Evolutionary conservation across 345 rosid genomes (phyloP).

Genomic region (Eucalyptus pauciflora): DNA sequence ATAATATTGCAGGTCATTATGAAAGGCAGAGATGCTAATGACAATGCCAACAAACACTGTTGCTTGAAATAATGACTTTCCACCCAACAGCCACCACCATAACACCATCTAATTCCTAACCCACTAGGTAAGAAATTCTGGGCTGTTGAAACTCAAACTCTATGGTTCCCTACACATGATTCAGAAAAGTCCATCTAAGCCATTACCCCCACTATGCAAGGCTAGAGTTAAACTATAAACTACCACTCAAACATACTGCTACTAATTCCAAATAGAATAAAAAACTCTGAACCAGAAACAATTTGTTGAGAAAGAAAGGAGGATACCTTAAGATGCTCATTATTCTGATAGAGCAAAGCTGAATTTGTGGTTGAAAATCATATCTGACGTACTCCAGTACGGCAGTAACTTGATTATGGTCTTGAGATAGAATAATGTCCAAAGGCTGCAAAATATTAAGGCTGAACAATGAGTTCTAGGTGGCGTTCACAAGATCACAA

Average conservation of each 20-base stretch:
- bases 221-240: not conserved
- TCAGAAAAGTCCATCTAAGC: not conserved
- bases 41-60: not conserved
- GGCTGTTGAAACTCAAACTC: not conserved
- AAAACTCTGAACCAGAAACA: not conserved
- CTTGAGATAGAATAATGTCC: conserved; percentile 90
- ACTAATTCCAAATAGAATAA: not conserved
- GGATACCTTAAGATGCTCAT: conserved; percentile 75
- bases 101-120: not conserved
- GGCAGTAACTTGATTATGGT: conserved; percentile 71
- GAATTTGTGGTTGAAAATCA: conserved; percentile 71
- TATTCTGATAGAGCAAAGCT: conserved; percentile 72
- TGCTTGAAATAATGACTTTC: not conserved
- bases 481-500: not conserved
- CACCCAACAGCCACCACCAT: not conserved
- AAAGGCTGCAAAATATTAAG: conserved; percentile 55
- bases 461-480: not conserved
- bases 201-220: not conserved
- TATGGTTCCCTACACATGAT: not conserved
- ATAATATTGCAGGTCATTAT: not conserved
- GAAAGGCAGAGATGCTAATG: not conserved
- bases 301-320: not conserved
- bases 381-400: conserved; percentile 92
- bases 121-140: not conserved
- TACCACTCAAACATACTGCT: not conserved